These are phyloP conservation scores for Acanthamoeba lenticulata DNA, from an alignment of 208 protist genomes.

Conservation along the genomic window DNA sequence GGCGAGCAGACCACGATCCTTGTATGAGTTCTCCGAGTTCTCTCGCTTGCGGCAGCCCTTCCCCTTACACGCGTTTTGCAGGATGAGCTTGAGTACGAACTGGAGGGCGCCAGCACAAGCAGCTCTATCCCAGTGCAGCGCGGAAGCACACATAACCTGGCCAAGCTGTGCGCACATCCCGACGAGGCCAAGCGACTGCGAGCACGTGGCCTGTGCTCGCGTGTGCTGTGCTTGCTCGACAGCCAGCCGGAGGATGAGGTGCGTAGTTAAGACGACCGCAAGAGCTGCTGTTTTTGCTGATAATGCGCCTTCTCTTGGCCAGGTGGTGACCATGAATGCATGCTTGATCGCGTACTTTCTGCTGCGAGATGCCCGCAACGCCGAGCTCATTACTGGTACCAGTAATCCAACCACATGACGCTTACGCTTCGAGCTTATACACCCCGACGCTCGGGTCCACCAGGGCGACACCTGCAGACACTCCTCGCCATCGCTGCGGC, in stretches of 20 bases:
- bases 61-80: not conserved
- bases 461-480: not conserved
- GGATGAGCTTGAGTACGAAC: slow-evolving; percentile 13
- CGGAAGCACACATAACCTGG: slow-evolving; percentile 22
- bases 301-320: not conserved
- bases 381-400: not conserved
- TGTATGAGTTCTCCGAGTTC: not conserved
- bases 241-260: not conserved
- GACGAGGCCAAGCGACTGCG: slow-evolving; percentile 17
- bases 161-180: slow-evolving; percentile 3
- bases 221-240: not conserved
- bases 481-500: not conserved
- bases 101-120: not conserved
- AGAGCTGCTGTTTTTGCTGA: not conserved
- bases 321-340: slow-evolving; percentile 28
- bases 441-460: not conserved
- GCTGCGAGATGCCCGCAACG: slow-evolving; percentile 9
- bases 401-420: not conserved
- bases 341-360: slow-evolving; percentile 17
- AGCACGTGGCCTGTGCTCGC: not conserved
- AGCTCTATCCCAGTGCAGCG: not conserved
- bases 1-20: slow-evolving; percentile 20
- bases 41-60: too few relatives aligned
- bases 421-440: not conserved
- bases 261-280: too few relatives aligned